Conservation (phyloP, 1,139 yeast species). For the Sugiyamaella pinicola region DNA sequence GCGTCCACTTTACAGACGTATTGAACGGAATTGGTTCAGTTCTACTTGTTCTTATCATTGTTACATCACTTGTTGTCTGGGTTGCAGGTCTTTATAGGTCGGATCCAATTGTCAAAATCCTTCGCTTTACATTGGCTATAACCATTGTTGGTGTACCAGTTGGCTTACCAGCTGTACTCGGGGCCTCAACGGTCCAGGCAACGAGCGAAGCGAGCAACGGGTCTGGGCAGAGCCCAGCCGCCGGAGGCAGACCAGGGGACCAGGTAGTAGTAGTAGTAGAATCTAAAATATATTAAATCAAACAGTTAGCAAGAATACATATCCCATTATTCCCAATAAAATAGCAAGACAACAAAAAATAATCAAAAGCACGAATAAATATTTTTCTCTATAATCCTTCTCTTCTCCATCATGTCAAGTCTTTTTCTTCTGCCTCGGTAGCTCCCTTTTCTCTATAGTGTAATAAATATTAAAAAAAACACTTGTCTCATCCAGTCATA, state of each 20-base stretch:
- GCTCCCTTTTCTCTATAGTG: slow-evolving; percentile 20
- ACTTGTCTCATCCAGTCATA: slow-evolving; percentile 26
- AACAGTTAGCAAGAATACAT: slow-evolving; percentile 15
- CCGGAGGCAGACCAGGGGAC: slow-evolving; percentile 12
- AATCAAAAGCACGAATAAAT: slow-evolving; percentile 17
- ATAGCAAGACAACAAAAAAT: slow-evolving; percentile 12
- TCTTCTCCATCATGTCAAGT: slow-evolving; percentile 21
- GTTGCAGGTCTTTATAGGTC: slow-evolving; percentile 95
- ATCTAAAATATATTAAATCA: slow-evolving; percentile 6
- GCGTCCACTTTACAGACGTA: slow-evolving; percentile 97
- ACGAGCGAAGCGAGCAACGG: no score
- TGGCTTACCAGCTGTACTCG: slow-evolving; percentile 99
- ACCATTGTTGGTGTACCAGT: slow-evolving; percentile 99
- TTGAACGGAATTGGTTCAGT: slow-evolving; percentile 97
- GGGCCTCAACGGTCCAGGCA: no score
- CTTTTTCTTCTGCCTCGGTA: slow-evolving; percentile 20
- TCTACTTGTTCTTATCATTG: slow-evolving; percentile 83
- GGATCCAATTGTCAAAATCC: slow-evolving; percentile 81
- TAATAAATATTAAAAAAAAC: slow-evolving; percentile 23
- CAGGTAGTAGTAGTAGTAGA: background rate
- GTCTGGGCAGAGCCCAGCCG: slow-evolving; percentile 13
- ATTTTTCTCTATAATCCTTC: slow-evolving; percentile 23
- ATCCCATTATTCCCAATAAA: slow-evolving; percentile 23
- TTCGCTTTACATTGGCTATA: slow-evolving; percentile 90
- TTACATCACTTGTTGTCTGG: slow-evolving; percentile 89